Evolutionary conservation across 78 protist genomes (phyloP), one percentile per base, ranked within the genome.

Genomic region (Dictyostelium brefeldianum): DNA sequence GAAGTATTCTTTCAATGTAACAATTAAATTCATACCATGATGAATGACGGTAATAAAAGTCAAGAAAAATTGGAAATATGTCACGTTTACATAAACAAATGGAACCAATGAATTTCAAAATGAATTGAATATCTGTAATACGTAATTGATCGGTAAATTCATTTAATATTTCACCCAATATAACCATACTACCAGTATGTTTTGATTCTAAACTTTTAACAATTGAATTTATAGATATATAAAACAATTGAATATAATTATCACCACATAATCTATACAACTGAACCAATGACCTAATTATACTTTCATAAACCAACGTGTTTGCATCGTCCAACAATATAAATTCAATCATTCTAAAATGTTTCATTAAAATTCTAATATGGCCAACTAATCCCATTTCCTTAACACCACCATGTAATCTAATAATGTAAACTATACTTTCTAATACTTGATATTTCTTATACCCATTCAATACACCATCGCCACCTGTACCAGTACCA

Each of bases 81-180:
- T 70, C 78, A 18, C 50, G 46, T 70, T 70, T 70, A 70, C 78
- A 70, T 36, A 70, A 18, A 70, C 78, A 70, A 29, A 46, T 70
- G 25, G 78, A 41, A 2, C 50, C 78, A 29, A 70, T 70, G 31
- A 70, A 70, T 18, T 41, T 70, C 31, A 41, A 18, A 18, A 70
- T 70, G 3, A 27, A n/a, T 20, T 41, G 46, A 70, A 70, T 70
- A 41, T 41, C 46, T 14, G 78, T 17, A 27, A 41, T 8, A 29
- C 50, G 20, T 18, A 70, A 41, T 70, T 70, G 78, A 29, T 70
- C 78, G 27, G 25, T 41, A 36, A 41, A 70, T 5, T 70, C 78
- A 11, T n/a, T 70, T 70, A 70, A 70, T 27, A 70, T 27, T 27
- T 70, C 78, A 17, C 78, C 78, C 46, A 70, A 70, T 70, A 70